These are phyloP conservation scores for Pseudomonodictys pantanalensis DNA, from an alignment of 495 filamentous ascomycete genomes.

Conservation along the genomic window DNA sequence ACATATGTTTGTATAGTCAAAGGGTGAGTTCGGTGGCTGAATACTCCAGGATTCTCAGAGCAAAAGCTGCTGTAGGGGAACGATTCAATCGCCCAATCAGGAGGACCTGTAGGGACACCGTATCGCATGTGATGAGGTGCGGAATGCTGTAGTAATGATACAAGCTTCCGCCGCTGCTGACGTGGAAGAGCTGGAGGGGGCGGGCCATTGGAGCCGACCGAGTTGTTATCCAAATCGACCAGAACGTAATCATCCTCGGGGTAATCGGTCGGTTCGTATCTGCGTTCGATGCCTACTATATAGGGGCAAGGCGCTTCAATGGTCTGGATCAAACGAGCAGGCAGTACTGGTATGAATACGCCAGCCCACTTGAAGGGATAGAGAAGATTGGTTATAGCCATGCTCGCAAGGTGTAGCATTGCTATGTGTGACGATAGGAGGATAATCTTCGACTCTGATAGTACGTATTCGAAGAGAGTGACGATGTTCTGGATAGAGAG, in stretches of 20 bases:
- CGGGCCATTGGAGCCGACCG: slow-evolving; percentile 70
- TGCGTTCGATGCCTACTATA: slow-evolving; percentile 89
- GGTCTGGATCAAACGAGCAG: slow-evolving; percentile 80
- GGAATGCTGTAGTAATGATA: slow-evolving; percentile 81
- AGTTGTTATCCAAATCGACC: slow-evolving; percentile 87
- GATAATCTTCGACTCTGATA: slow-evolving; percentile 94
- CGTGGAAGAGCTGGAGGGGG: slow-evolving; percentile 73
- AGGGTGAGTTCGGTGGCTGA: slow-evolving; percentile 63
- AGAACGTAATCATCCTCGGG: slow-evolving; percentile 97
- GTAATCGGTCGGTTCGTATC: slow-evolving; percentile 87
- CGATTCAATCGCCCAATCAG: slow-evolving; percentile 86
- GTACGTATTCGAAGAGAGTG: slow-evolving; percentile 85
- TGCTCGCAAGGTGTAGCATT: slow-evolving; percentile 90
- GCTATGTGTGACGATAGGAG: slow-evolving; percentile 91
- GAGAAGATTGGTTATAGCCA: slow-evolving; percentile 75
- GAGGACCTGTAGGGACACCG: slow-evolving; percentile 84
- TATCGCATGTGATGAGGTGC: slow-evolving; percentile 86
- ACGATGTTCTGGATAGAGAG: slow-evolving; percentile 89
- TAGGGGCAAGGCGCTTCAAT: slow-evolving; percentile 95
- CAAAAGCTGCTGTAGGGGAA: slow-evolving; percentile 87
- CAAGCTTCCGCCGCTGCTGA: slow-evolving; percentile 84
- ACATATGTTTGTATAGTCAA: slow-evolving; percentile 80
- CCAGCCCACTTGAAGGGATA: slow-evolving; percentile 91
- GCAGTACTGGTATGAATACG: slow-evolving; percentile 88
- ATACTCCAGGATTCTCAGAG: slow-evolving; percentile 78